phyloP scores from a whole-genome alignment of 2,329 filamentous ascomycete species.

The Ophiostoma australiae region DNA sequence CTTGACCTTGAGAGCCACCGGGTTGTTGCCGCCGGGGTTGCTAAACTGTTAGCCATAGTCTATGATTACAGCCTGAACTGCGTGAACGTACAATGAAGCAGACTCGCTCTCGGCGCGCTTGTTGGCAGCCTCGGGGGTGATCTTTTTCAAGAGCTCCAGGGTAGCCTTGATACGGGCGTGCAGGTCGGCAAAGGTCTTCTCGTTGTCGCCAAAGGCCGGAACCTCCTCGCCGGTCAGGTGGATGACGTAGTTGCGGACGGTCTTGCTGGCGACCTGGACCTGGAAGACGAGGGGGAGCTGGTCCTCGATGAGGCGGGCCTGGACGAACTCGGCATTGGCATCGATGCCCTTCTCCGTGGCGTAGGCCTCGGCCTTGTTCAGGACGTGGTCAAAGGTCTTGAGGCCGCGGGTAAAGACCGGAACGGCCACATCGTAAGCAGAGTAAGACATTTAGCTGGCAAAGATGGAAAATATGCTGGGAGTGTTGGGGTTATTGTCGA shows the following conservation, averaged over 20 bases:
- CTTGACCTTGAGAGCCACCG: slow-evolving; percentile 26
- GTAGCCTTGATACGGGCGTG: slow-evolving; percentile 32
- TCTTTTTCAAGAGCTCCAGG: slow-evolving; percentile 31
- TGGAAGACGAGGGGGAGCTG: slow-evolving; percentile 39
- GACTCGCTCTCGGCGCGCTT: slow-evolving; percentile 27
- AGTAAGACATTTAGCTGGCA: slow-evolving; percentile 29
- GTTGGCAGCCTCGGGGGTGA: slow-evolving; percentile 31
- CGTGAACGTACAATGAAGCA: slow-evolving; percentile 21
- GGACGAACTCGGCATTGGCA: slow-evolving; percentile 28
- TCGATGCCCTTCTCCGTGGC: slow-evolving; percentile 33
- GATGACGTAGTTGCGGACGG: slow-evolving; percentile 31
- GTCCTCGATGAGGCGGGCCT: slow-evolving; percentile 34
- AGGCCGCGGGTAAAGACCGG: slow-evolving; percentile 30
- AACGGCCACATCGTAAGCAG: slow-evolving; percentile 33
- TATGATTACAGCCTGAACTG: too few relatives aligned
- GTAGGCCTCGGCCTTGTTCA: slow-evolving; percentile 33
- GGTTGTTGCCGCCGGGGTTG: slow-evolving; percentile 13
- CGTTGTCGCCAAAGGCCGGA: slow-evolving; percentile 30
- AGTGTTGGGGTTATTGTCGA: background rate
- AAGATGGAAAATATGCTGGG: too few relatives aligned
- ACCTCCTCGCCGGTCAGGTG: slow-evolving; percentile 29
- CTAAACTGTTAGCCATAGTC: slow-evolving; percentile 13
- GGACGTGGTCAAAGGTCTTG: slow-evolving; percentile 32
- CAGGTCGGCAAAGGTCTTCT: slow-evolving; percentile 36
- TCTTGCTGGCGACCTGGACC: slow-evolving; percentile 33